Evolutionary conservation across 2,329 filamentous ascomycete genomes (phyloP), one percentile per base, ranked within the genome.

Genomic region (Fusarium sp.): DNA sequence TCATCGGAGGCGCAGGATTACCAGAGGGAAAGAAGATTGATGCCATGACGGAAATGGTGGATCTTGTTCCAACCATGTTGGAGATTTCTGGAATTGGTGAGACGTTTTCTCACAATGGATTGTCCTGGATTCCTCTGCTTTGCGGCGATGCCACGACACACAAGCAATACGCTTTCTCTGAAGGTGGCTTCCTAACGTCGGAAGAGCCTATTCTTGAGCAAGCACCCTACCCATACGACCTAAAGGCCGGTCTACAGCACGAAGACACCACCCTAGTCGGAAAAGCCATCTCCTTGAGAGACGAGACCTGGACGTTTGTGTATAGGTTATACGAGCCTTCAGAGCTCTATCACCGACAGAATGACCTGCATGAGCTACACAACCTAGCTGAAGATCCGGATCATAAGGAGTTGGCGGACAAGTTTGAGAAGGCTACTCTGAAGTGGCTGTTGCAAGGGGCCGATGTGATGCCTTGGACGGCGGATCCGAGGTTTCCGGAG

Each of bases 141-240:
- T 71, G 77, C 5, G 73, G 77, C 0, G 42, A 77, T 13, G 64
- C 56, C 5, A 73, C 68, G 6, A 47, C 71, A 16, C 83, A 83
- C 72, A 85, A 84, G 66, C 64, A 80, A n/a, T 85, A 81, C 45
- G 81, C 84, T 0, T 87, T 83, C 57, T 82, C 82, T 4, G 85
- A 87, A 71, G 85, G 84, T 0, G 85, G 85, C 0, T 87, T 87
- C 67, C 75, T 87, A 4, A 79, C 76, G 0, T 80, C 76, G 1
- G 85, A 87, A 61, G 85, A 87, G 62, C 85, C 85, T 3, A 76
- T 87, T 1, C 76, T 87, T 0, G 85, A 87, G 64, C 81, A 84
- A 60, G 79, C 81, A 0, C 81, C 82, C 0, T 87, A 82, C 37
- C 84, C 85, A 0, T 87, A 87, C 62, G 85, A 87, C 57, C 80